Conservation (phyloP, 2,329 filamentous ascomycete species). For the Aureobasidium sp. region DNA sequence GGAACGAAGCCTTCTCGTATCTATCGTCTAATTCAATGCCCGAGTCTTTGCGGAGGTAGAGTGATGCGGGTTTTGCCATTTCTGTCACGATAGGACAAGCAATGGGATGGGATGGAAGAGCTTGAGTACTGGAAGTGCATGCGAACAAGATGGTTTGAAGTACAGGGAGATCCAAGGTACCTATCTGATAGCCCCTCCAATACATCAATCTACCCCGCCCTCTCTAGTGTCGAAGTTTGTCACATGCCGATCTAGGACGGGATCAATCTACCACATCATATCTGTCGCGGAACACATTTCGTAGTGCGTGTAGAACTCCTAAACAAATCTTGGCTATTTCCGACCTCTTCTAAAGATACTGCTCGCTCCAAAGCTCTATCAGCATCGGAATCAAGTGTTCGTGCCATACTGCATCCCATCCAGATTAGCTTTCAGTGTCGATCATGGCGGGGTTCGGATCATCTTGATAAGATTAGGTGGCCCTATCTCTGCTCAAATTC, state of each 20-base stretch:
- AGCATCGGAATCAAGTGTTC: too few relatives aligned
- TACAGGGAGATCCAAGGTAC: not conserved
- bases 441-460: not conserved
- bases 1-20: conserved; percentile 20
- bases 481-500: not conserved
- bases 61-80: conserved; percentile 2
- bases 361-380: too few relatives aligned
- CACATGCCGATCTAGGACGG: not conserved
- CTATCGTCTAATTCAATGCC: conserved; percentile 18
- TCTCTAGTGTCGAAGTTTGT: not conserved
- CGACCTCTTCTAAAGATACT: too few relatives aligned
- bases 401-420: not conserved
- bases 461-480: conserved; percentile 4
- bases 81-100: not conserved
- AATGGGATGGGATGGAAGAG: not conserved
- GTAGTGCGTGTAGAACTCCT: too few relatives aligned
- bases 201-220: conserved; percentile 15
- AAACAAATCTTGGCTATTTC: too few relatives aligned
- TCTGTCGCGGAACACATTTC: not conserved
- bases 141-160: not conserved
- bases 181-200: not conserved
- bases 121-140: not conserved
- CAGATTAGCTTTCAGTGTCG: not conserved
- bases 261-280: not conserved
- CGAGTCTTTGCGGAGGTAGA: conserved; percentile 9